Conservation (phyloP, 73 alveolate species). For the Paramecium tetraurelia region DNA sequence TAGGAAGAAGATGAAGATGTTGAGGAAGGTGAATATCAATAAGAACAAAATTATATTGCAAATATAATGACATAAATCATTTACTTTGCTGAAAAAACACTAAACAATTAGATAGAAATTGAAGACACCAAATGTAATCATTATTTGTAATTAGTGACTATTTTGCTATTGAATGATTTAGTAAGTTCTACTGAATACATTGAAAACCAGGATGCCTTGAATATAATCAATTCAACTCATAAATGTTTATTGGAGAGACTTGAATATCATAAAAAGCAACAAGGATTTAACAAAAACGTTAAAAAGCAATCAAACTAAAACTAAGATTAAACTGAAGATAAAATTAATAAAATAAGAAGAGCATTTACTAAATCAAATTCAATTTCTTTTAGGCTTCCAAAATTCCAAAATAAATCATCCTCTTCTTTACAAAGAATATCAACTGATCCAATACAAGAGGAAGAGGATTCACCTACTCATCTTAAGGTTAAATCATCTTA, state of each 20-base stretch:
- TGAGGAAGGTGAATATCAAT: not conserved
- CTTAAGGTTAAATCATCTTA: not conserved
- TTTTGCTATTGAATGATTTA: not conserved
- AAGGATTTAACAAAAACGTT: not conserved
- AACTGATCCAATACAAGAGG: conserved; percentile 21
- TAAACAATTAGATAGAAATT: not conserved
- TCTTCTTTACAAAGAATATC: not conserved
- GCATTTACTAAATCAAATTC: conserved; percentile 26
- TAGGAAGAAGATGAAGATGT: not conserved
- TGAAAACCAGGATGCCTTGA: not conserved
- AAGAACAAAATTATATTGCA: not conserved
- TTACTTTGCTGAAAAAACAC: not conserved
- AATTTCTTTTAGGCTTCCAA: not conserved
- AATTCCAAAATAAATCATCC: not conserved
- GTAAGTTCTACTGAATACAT: conserved; percentile 16
- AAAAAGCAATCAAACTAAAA: not conserved
- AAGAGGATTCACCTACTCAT: not conserved
- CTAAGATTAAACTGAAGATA: not conserved
- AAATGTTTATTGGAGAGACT: not conserved
- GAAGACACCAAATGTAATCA: conserved; percentile 16
- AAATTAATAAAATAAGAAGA: not conserved
- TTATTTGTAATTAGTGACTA: not conserved
- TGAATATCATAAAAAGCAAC: not conserved
- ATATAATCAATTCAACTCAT: not conserved
- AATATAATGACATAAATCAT: conserved; percentile 1